Base-by-base conservation (phyloP, 2,329 filamentous ascomycete species). In the Epichloe sp. region DNA sequence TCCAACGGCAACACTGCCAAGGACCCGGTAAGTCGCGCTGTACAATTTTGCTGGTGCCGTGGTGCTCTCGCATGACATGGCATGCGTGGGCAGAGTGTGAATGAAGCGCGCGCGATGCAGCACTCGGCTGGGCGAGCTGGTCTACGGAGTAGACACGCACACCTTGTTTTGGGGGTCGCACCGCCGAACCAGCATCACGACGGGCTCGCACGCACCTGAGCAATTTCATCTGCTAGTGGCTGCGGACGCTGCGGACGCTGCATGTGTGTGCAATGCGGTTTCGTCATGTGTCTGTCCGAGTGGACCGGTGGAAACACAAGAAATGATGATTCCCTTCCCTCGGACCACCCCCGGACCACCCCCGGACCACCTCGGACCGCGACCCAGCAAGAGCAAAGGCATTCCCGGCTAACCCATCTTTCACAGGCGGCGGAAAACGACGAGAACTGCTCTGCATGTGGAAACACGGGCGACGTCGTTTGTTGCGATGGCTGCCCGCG, bases 401-500 rank as follows among this genome's bases (percentile, higher is more conserved):
- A 38, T 44, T 52, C 35, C n/a, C 31, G 61, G 62, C 68, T 73
- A 59, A 71, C 61, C 53, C 54, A 36, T 15, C 36, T 49, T 47
- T 49, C 49, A 19, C 52, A 70, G 67, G 58, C 57, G 35, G 63
- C 65, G 58, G 85, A 95, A 55, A 95, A 95, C 66, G 88, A 93
- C 65, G 91, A 97, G 66, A 85, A 85, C 63, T 98, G 91, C 71
- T 84, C 84, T 55, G 82, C 88, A 44, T 98, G 93, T 70, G 81
- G 84, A 61, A 86, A 85, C 56, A 85, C 81, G 58, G 91, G 91
- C 52, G 82, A 88, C 59, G 78, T 98, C 56, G 77, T 97, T 57
- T 96, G 90, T 70, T 98, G 93, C 68, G 93, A 97, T 70, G 87
- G 86, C 55, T 98, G 93, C 70, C 80, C 84, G 54, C 82, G 88